phyloP scores from a whole-genome alignment of 768 basidiomycete species.

The Gymnopilus junonius region DNA sequence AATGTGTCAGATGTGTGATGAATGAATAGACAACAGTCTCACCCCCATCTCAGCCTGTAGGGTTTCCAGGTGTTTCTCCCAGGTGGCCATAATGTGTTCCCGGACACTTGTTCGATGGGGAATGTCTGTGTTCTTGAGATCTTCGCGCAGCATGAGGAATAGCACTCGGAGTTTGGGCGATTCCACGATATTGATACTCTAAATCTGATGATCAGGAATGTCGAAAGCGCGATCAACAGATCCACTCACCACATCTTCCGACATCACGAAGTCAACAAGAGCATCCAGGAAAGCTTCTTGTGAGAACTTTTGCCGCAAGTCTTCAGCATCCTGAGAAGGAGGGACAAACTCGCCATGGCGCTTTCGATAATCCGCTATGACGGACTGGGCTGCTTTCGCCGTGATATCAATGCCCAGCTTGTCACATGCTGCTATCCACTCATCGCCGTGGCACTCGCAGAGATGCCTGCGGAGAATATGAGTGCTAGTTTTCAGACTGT shows the following conservation, averaged over 20 bases:
- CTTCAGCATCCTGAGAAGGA: neutral
- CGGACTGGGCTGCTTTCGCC: neutral
- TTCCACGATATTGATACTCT: conserved; percentile 5
- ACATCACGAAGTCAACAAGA: neutral
- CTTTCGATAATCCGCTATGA: neutral
- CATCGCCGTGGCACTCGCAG: neutral
- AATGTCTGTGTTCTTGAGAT: neutral
- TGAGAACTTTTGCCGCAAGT: neutral
- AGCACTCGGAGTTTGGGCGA: neutral
- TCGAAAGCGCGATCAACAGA: no score
- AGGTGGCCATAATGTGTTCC: neutral
- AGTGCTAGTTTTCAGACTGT: neutral
- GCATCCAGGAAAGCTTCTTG: neutral
- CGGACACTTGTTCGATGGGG: neutral
- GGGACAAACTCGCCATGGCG: neutral
- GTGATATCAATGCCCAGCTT: conserved; percentile 7
- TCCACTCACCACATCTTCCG: neutral
- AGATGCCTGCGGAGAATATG: neutral
- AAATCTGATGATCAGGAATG: no score
- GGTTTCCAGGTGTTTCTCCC: conserved; percentile 1
- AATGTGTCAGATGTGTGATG: no score
- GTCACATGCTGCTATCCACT: neutral
- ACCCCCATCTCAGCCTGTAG: neutral
- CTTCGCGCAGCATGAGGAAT: conserved; percentile 3
- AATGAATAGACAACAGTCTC: no score